Evolutionary conservation across 305 asterid genomes (phyloP), one percentile per base, ranked within the genome.

Genomic region (Solanum hybrid): DNA sequence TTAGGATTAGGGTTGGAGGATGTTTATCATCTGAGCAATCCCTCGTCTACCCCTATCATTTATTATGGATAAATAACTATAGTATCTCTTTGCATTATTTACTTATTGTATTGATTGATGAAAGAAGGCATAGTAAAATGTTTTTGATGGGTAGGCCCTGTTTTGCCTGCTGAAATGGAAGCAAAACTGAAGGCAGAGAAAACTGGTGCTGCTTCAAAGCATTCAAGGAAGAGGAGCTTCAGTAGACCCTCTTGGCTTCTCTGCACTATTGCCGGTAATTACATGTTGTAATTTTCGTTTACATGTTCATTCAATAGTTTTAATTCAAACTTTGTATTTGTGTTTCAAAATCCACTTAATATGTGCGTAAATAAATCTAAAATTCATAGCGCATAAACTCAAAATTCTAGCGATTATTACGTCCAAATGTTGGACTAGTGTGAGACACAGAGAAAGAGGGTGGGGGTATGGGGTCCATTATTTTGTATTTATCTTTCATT

Each of bases 181-280:
- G 34, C 78, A 76, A 77, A 77, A 51, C 42, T 88, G 45, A 51
- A 42, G 51, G 86, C 5, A 45, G 73, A 78, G 89, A 36, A 88
- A 37, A 77, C 27, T 51, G 77, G 86, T 77, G 8, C 37, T 34
- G 42, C 87, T 26, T 60, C 90, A 89, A 81, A 71, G 26, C 85
- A 80, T 38, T 81, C 84, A 8, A 80, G 45, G 19, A 37, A 40
- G 82, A 29, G 78, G 1, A 84, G 79, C 90, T 85, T 89, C 84
- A 60, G 29, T 60, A 75, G 80, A 17, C 86, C 90, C 32, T 89
- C 90, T 42, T 89, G 90, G 89, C 88, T 89, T 72, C 88, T 89
- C 40, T 89, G 88, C 51, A 42, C 90, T 17, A 42, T 89, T 85
- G 86, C 86, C 0, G 90, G 90, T 89, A 89, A n/a, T 29, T 22